phyloP scores from a whole-genome alignment of 805 yeast species.

The Suhomyces tanzawaensis region DNA sequence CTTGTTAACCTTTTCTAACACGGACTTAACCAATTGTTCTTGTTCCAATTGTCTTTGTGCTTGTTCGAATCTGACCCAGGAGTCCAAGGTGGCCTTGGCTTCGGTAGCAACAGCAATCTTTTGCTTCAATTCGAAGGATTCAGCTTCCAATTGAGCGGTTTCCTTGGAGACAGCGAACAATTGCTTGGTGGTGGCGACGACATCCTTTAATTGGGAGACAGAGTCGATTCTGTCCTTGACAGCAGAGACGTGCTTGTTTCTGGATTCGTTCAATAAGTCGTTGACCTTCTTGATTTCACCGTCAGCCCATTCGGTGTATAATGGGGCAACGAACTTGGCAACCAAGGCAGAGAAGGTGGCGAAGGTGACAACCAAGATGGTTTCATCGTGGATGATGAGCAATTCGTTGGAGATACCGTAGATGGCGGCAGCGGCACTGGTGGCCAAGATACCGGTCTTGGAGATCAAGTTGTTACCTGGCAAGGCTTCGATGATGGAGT shows the following conservation, averaged over 20 bases:
- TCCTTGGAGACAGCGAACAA: conserved; percentile 94
- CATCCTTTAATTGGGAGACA: conserved; percentile 87
- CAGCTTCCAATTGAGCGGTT: conserved; percentile 93
- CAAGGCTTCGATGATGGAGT: conserved; percentile 82
- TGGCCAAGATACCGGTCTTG: conserved; percentile 93
- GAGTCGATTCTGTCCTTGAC: conserved; percentile 88
- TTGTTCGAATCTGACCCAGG: conserved; percentile 98
- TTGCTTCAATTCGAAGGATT: conserved; percentile 91
- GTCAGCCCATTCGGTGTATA: conserved; percentile 92
- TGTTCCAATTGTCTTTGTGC: conserved; percentile 96
- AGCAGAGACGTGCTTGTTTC: conserved; percentile 86
- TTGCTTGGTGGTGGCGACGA: conserved; percentile 85
- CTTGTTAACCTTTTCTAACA: conserved; percentile 83
- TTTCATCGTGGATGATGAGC: conserved; percentile 91
- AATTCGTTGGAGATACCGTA: conserved; percentile 94
- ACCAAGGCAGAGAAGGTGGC: conserved; percentile 69
- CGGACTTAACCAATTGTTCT: conserved; percentile 81
- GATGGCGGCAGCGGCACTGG: conserved; percentile 89
- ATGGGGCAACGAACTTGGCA: conserved; percentile 89
- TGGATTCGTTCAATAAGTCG: conserved; percentile 79
- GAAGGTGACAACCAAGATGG: conserved; percentile 80
- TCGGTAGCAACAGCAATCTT: conserved; percentile 79
- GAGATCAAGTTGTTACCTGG: conserved; percentile 88
- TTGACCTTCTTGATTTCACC: conserved; percentile 79
- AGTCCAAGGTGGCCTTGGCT: conserved; percentile 94